These are phyloP conservation scores for Podila minutissima DNA, from an alignment of 192 early-diverging fungal species.

Conservation along the genomic window DNA sequence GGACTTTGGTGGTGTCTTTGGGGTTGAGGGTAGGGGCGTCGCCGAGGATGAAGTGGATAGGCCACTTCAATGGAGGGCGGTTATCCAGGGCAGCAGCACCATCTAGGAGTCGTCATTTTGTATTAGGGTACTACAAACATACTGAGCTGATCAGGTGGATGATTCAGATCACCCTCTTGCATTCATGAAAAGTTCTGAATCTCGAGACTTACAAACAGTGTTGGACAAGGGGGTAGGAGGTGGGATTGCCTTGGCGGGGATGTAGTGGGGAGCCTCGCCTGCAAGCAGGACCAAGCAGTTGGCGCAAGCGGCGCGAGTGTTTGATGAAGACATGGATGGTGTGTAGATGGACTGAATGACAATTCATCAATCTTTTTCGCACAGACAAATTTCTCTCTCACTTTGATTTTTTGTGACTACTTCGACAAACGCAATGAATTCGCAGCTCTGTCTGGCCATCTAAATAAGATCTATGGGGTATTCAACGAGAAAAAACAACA, in stretches of 20 bases:
- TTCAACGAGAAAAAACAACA: not conserved
- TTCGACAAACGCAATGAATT: no score
- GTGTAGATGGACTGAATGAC: not conserved
- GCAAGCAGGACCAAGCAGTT: constrained; percentile 36
- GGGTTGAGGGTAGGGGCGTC: constrained; percentile 39
- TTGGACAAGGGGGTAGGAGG: constrained; percentile 40
- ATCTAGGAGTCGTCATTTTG: constrained; percentile 10
- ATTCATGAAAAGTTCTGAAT: not conserved
- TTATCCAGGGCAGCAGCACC: constrained; percentile 42
- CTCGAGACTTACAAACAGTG: constrained; percentile 34
- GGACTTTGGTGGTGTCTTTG: constrained; percentile 39
- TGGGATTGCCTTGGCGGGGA: constrained; percentile 28
- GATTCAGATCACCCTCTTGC: no score
- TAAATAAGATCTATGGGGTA: not conserved
- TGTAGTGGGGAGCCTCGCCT: constrained; percentile 31
- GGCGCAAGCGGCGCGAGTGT: constrained; percentile 39
- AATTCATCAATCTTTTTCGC: not conserved
- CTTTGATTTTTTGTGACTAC: no score
- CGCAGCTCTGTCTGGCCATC: no score
- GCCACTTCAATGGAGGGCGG: constrained; percentile 43
- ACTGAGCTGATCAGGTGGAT: no score
- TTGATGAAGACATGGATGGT: constrained; percentile 22
- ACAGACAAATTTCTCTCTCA: no score
- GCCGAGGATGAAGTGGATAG: constrained; percentile 37
- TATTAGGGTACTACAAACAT: not conserved